Evolutionary conservation across 2,329 filamentous ascomycete species (phyloP).

Genomic region (Metarhizium sp.): DNA sequence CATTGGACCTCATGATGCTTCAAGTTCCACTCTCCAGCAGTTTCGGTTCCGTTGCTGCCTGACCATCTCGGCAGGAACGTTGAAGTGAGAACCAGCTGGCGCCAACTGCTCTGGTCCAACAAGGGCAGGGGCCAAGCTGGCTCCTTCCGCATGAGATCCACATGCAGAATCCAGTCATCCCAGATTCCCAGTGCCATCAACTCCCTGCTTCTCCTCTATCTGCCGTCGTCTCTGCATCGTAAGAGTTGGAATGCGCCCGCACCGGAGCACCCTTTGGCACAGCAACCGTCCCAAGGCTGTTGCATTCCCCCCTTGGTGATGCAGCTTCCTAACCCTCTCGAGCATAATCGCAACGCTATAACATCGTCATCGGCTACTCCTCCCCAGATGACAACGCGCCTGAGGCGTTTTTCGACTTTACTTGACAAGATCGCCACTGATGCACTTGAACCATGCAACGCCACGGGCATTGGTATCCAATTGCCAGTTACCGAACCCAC

Average conservation of each 20-base stretch:
- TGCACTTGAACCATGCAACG: neutral
- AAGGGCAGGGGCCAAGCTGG: neutral
- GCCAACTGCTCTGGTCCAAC: neutral
- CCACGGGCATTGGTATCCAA: neutral
- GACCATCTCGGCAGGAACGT: neutral
- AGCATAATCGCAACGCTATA: neutral
- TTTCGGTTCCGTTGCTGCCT: too few species aligned
- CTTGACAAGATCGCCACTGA: neutral
- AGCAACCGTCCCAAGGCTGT: too few species aligned
- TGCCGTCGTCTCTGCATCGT: too few species aligned
- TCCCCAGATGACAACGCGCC: neutral
- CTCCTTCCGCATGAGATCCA: neutral
- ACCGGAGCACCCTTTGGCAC: too few species aligned
- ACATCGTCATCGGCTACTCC: neutral
- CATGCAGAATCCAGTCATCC: too few species aligned
- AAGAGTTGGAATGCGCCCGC: too few species aligned
- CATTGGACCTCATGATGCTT: too few species aligned
- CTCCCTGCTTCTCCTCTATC: too few species aligned
- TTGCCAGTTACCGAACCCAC: neutral
- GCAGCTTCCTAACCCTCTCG: neutral
- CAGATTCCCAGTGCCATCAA: too few species aligned
- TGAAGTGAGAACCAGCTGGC: too few species aligned
- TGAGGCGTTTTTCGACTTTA: neutral
- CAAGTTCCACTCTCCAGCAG: too few species aligned
- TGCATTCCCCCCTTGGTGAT: too few species aligned